These are phyloP conservation scores for Monilinia polystroma DNA, from an alignment of 2,329 filamentous ascomycete species.

Conservation along the genomic window DNA sequence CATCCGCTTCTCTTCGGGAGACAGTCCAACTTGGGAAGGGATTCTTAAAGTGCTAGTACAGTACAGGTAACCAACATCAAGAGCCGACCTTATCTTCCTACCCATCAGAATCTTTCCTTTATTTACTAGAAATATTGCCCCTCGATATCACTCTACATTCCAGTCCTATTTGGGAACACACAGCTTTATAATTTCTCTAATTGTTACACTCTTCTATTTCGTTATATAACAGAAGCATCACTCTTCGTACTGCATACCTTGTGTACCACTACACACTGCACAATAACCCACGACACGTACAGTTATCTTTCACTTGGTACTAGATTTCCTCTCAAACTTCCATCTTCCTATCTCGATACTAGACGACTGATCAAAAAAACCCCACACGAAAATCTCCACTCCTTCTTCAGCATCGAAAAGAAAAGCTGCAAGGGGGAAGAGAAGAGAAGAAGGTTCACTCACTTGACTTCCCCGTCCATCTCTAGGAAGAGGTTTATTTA, in stretches of 20 bases:
- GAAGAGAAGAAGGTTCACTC: conserved; percentile 12
- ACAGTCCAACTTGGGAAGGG: background rate
- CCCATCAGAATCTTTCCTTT: background rate
- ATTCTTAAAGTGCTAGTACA: background rate
- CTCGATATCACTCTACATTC: conserved; percentile 7
- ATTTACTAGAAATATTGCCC: conserved; percentile 14
- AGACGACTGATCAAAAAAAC: conserved; percentile 1
- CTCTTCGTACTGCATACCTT: conserved; percentile 11
- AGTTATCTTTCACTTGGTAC: conserved; percentile 16
- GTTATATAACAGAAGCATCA: conserved; percentile 8
- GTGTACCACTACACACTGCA: background rate
- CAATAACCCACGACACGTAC: conserved; percentile 6
- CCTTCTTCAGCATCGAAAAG: background rate
- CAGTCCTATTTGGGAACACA: conserved; percentile 2
- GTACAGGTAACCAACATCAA: conserved; percentile 1
- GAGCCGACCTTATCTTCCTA: no score
- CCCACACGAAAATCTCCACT: conserved; percentile 1
- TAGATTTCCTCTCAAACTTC: background rate
- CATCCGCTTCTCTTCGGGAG: no score
- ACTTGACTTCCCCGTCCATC: conserved; percentile 1
- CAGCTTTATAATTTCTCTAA: background rate
- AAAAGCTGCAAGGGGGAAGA: conserved; percentile 11
- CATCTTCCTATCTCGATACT: conserved; percentile 3
- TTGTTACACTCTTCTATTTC: background rate
- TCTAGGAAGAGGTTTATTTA: background rate